Conservation (phyloP, 23 red algal species). For the Agarophyton chilense region DNA sequence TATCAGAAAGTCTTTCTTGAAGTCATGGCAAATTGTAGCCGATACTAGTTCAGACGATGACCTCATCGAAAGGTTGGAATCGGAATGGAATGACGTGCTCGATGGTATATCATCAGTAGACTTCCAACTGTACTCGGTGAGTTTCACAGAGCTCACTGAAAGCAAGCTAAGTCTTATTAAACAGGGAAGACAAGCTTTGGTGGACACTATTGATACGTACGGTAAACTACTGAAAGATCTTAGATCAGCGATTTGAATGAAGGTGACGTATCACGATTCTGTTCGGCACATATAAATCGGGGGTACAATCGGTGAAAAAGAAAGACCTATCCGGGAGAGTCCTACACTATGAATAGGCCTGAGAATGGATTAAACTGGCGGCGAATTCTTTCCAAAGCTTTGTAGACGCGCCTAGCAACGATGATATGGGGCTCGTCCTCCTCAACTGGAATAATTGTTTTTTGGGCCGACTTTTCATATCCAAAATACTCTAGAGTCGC, state of each 20-base stretch:
- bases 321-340: neutral
- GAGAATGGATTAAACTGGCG: conserved; percentile 41
- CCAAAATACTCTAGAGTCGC: conserved; percentile 69
- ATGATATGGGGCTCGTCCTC: conserved; percentile 71
- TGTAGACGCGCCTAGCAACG: conserved; percentile 41
- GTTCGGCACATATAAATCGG: too few relatives aligned
- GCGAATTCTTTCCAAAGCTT: conserved; percentile 25
- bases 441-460: conserved; percentile 71
- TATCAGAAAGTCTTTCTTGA: conserved; percentile 66
- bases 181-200: conserved; percentile 50
- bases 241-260: conserved; percentile 5
- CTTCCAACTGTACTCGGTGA: conserved; percentile 81
- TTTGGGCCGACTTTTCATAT: conserved; percentile 14
- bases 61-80: conserved; percentile 67
- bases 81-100: conserved; percentile 57
- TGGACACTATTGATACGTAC: conserved; percentile 56
- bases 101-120: conserved; percentile 73
- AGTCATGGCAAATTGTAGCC: conserved; percentile 52
- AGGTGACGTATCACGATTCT: neutral
- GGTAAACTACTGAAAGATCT: conserved; percentile 40
- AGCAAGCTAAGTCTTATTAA: conserved; percentile 63
- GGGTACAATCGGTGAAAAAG: too few relatives aligned
- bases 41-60: conserved; percentile 48
- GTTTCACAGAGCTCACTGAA: conserved; percentile 74
- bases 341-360: conserved; percentile 37